Evolutionary conservation across 2,329 filamentous ascomycete genomes (phyloP).

Genomic region (Sporothrix protearum): DNA sequence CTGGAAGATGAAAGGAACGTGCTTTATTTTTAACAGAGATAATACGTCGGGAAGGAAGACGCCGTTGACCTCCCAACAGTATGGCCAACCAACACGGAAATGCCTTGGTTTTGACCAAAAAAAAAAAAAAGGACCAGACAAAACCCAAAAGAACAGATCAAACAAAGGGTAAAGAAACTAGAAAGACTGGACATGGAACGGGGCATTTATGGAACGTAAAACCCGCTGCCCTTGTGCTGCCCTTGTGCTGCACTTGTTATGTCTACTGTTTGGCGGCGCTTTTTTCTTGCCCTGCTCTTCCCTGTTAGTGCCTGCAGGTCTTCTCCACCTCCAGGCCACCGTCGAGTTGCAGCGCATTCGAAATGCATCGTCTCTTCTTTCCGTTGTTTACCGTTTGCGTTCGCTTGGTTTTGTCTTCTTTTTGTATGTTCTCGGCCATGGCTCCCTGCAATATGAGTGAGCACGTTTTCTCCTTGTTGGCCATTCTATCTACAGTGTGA

Average conservation of each 20-base stretch:
- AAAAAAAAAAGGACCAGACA: not conserved
- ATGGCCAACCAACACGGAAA: not conserved
- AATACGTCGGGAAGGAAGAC: not conserved
- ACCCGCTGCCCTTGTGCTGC: no score
- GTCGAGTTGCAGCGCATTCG: not conserved
- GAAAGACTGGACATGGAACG: not conserved
- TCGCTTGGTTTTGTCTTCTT: not conserved
- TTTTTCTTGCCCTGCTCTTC: not conserved
- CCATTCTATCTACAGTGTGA: not conserved
- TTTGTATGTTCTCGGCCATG: not conserved
- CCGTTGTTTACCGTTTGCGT: not conserved
- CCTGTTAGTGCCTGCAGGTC: not conserved
- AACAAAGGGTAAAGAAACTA: no score
- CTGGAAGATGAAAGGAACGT: not conserved
- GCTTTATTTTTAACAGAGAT: not conserved
- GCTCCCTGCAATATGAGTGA: not conserved
- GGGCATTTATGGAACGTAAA: no score
- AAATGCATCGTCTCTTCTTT: not conserved
- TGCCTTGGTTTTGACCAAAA: not conserved
- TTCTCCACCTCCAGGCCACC: not conserved
- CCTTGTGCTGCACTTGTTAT: not conserved
- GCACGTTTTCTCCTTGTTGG: not conserved
- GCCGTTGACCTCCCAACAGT: not conserved
- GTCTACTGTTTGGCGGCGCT: not conserved
- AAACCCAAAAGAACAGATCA: not conserved